Evolutionary conservation across 441 rosid genomes (phyloP).

Genomic region (Erodium trifolium): DNA sequence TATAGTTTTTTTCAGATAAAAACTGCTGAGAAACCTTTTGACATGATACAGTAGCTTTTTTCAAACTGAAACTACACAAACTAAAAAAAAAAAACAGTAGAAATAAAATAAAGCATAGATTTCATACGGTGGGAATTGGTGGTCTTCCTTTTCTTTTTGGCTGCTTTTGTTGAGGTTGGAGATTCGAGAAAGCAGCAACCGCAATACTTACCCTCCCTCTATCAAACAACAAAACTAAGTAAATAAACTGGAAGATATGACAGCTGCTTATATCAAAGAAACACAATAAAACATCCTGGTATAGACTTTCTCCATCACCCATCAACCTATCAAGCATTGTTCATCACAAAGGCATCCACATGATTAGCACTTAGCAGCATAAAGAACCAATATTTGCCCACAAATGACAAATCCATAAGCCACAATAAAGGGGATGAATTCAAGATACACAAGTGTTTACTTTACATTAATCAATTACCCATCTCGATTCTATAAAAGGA

Average conservation of each 20-base stretch:
- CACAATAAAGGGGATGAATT: neutral
- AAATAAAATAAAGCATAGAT: neutral
- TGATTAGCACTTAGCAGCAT: neutral
- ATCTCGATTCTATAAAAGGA: neutral
- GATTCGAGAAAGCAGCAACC: constrained; percentile 41
- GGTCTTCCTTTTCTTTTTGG: constrained; percentile 56
- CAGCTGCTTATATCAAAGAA: neutral
- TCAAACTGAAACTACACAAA: constrained; percentile 9
- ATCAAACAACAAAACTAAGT: constrained; percentile 27
- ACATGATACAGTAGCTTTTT: neutral
- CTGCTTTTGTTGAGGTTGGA: constrained; percentile 43
- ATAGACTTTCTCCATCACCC: neutral
- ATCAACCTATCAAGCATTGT: neutral
- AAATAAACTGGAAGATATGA: neutral
- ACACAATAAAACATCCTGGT: neutral
- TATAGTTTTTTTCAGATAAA: neutral
- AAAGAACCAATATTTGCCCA: neutral
- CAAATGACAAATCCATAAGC: neutral
- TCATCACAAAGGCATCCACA: neutral
- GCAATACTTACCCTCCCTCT: constrained; percentile 92
- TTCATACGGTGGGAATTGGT: constrained; percentile 53
- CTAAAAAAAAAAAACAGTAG: neutral
- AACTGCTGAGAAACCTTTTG: neutral
- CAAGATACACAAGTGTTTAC: neutral
- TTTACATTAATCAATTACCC: neutral